Evolutionary conservation across 257 asterid species (phyloP).

Genomic region (Penstemon eatonii): DNA sequence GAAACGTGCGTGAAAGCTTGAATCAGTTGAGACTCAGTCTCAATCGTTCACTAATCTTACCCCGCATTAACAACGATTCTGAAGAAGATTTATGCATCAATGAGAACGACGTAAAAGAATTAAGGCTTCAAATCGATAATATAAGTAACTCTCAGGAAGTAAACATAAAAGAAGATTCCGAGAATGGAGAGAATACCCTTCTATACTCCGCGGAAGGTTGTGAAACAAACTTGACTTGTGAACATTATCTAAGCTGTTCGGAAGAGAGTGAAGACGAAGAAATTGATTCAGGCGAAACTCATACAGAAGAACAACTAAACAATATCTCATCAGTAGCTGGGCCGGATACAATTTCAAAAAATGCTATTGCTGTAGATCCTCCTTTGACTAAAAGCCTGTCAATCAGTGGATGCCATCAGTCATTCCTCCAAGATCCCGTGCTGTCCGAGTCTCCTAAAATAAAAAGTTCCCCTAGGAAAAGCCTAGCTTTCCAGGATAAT

Average conservation of each 20-base stretch:
- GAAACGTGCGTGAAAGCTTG: constrained; percentile 80
- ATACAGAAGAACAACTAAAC: constrained; percentile 26
- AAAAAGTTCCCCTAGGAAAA: constrained; percentile 54
- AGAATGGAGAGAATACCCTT: constrained; percentile 40
- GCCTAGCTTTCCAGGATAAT: constrained; percentile 50
- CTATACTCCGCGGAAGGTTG: constrained; percentile 69
- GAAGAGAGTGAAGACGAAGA: constrained; percentile 81
- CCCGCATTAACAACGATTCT: constrained; percentile 52
- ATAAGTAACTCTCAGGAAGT: constrained; percentile 47
- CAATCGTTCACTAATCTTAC: constrained; percentile 78
- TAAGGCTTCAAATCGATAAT: constrained; percentile 62
- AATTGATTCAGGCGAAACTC: constrained; percentile 43
- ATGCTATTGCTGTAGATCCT: constrained; percentile 31
- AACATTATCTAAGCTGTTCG: constrained; percentile 76
- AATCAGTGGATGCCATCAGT: constrained; percentile 40
- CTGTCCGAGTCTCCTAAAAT: constrained; percentile 91
- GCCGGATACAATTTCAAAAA: constrained; percentile 28
- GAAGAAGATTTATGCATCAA: constrained; percentile 52
- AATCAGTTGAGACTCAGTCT: constrained; percentile 83
- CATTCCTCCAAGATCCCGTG: constrained; percentile 64
- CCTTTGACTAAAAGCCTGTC: constrained; percentile 46
- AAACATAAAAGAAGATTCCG: constrained; percentile 43
- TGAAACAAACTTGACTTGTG: constrained; percentile 64
- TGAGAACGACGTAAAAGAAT: constrained; percentile 74
- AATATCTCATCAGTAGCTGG: constrained; percentile 17